Evolutionary conservation across 352 stramenopile species (phyloP), one percentile per base, ranked within the genome.

Genomic region (Peronospora belbahrii): DNA sequence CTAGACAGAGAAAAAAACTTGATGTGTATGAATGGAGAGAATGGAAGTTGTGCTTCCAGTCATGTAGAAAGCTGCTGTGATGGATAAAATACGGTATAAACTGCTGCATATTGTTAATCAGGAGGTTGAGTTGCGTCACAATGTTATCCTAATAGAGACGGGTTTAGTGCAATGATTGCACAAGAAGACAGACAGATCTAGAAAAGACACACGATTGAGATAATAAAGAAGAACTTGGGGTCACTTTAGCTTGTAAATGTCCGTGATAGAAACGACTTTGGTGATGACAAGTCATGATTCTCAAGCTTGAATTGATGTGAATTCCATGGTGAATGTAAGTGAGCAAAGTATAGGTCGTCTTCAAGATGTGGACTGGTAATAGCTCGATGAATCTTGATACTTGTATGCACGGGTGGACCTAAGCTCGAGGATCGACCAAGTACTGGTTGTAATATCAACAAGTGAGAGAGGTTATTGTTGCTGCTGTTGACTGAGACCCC

Each of bases 1-100:
- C n/a, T n/a, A 23, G 13, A 50, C 24, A 49, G 52, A 52, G 52
- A n/a, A n/a, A n/a, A 49, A 33, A 38, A 42, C 46, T 59, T 40
- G 40, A 52, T 43, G 22, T 63, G 55, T 63, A 63, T 59, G 42
- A 57, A 51, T 58, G 41, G 48, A 37, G 40, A 43, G 42, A 42
- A 42, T 53, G 43, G 33, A 42, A 28, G 33, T 45, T 38, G 42
- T 59, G 43, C 46, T 56, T 61, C 42, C 42, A 48, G 37, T 32
- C 25, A 42, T 59, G 54, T 63, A 67, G 52, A 65, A 60, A 57
- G 23, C 42, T 19, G 37, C 33, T 39, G 24, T 10, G 25, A 53
- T 32, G 24, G 34, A 56, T 48, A 51, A 54, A 42, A 41, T 51
- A 19, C 30, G n/a, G n/a, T 35, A n/a, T n/a, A 55, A 49, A 64